Conservation (phyloP, 2,329 filamentous ascomycete species). For the Xylaria multiplex region DNA sequence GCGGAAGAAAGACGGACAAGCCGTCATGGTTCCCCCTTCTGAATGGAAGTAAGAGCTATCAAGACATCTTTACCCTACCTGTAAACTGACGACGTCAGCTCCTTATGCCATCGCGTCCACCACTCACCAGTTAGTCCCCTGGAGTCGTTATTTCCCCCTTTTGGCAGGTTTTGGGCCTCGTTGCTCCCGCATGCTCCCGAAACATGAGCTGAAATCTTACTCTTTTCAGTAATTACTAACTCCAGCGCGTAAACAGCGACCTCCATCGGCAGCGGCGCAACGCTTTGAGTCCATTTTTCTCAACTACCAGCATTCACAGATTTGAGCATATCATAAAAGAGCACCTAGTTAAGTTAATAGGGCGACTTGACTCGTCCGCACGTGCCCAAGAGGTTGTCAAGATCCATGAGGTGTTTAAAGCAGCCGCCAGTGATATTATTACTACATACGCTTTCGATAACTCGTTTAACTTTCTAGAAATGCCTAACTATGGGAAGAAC, state of each 20-base stretch:
- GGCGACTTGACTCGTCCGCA: not conserved
- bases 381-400: not conserved
- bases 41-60: too few species aligned
- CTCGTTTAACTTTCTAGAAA: slow-evolving; percentile 35
- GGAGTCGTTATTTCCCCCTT: too few species aligned
- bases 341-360: slow-evolving; percentile 1
- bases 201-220: too few species aligned
- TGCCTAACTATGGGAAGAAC: slow-evolving; percentile 32
- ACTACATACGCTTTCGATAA: slow-evolving; percentile 37
- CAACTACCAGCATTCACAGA: slow-evolving; percentile 5
- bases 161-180: too few species aligned
- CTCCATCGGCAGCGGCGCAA: slow-evolving; percentile 19
- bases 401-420: slow-evolving; percentile 40
- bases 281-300: slow-evolving; percentile 25
- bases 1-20: slow-evolving; percentile 27
- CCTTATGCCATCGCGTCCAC: slow-evolving; percentile 15
- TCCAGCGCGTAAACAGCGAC: not conserved
- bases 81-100: not conserved
- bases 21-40: not conserved
- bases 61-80: too few species aligned
- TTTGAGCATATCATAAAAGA: slow-evolving; percentile 32
- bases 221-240: too few species aligned
- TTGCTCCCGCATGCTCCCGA: too few species aligned
- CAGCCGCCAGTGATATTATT: slow-evolving; percentile 41
- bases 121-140: not conserved